Evolutionary conservation across 768 basidiomycete genomes (phyloP).

Genomic region (Trametes coccinea): DNA sequence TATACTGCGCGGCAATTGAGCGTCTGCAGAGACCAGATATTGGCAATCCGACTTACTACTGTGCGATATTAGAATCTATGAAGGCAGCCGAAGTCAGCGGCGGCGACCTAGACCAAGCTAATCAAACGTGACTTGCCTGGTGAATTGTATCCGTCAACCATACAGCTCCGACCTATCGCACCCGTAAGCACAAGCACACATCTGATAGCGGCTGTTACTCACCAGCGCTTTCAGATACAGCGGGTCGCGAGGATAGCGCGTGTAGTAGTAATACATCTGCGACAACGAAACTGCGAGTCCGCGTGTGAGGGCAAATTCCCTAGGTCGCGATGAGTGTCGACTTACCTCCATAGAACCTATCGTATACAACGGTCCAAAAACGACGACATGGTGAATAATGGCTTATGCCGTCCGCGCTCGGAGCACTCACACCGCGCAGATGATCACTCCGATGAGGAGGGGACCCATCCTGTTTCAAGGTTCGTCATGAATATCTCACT

Average conservation of each 20-base stretch:
- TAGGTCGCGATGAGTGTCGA: slow-evolving; percentile 43
- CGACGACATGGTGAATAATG: too few relatives aligned
- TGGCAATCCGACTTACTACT: slow-evolving; percentile 12
- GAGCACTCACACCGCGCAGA: slow-evolving; percentile 44
- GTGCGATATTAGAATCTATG: slow-evolving; percentile 24
- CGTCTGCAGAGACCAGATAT: too few relatives aligned
- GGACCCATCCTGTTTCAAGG: slow-evolving; percentile 2
- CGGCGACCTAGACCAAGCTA: neutral
- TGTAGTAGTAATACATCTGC: slow-evolving; percentile 57
- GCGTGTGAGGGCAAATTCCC: neutral
- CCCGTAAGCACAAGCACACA: neutral
- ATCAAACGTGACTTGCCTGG: slow-evolving; percentile 11
- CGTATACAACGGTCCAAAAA: neutral
- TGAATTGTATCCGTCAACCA: slow-evolving; percentile 26
- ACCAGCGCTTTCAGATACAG: slow-evolving; percentile 56
- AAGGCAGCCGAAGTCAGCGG: neutral
- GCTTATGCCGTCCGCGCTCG: too few relatives aligned
- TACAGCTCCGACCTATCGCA: slow-evolving; percentile 14
- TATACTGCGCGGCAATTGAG: slow-evolving; percentile 40
- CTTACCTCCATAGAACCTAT: slow-evolving; percentile 34
- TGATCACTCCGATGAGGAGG: slow-evolving; percentile 46
- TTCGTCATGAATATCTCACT: neutral
- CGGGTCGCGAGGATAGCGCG: slow-evolving; percentile 46
- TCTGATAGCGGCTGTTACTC: neutral
- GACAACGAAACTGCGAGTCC: slow-evolving; percentile 47